A percentile compares a stretch with the other conserved stretches of the same genome.
Evolutionary conservation across 306 rosid species (phyloP).

Genomic region (Quercus suber): DNA sequence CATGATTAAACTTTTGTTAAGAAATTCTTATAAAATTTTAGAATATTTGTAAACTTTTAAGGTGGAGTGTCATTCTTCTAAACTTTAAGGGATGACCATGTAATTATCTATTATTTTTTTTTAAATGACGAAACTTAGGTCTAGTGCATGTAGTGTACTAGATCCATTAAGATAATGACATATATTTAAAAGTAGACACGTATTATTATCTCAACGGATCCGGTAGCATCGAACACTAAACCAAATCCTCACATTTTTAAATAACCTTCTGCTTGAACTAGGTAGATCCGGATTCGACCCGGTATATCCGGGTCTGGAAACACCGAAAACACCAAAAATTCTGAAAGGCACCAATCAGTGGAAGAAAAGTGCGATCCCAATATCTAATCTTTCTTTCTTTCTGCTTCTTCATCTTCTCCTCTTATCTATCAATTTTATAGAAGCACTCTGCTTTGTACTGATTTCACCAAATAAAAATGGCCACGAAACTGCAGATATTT

Average conservation of each 20-base stretch:
- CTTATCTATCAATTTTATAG: not conserved
- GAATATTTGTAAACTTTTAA: too few species aligned
- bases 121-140: fast-evolving
- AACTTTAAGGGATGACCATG: too few species aligned
- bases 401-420: not conserved
- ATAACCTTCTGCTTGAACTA: too few species aligned
- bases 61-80: too few species aligned
- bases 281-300: not conserved
- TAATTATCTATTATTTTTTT: too few species aligned
- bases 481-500: slow-evolving; percentile 59
- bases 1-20: too few species aligned
- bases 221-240: fast-evolving
- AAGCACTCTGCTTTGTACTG: not conserved
- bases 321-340: not conserved
- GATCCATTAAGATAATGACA: fast-evolving
- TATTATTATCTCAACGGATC: too few species aligned
- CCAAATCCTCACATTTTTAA: too few species aligned
- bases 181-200: too few species aligned
- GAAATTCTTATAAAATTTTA: too few species aligned
- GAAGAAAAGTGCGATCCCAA: not conserved
- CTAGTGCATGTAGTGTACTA: fast-evolving
- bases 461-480: slow-evolving; percentile 44
- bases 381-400: not conserved
- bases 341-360: not conserved
- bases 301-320: not conserved